Evolutionary conservation across 805 yeast species (phyloP).

Genomic region (Saturnispora saitoi): DNA sequence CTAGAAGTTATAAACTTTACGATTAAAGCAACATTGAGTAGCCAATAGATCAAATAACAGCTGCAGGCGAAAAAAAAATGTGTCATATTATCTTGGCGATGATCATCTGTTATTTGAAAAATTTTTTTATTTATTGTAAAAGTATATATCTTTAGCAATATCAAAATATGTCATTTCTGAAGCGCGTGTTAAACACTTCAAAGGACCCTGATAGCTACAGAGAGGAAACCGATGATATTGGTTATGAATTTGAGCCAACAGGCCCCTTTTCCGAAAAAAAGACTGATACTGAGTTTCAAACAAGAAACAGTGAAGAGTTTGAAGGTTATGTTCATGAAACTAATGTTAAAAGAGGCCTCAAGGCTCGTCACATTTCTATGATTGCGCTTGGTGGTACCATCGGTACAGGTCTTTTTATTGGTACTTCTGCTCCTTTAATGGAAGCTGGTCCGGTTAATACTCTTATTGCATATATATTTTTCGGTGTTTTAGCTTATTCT

Average conservation of each 20-base stretch:
- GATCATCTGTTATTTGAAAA: background rate
- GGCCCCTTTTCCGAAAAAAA: background rate
- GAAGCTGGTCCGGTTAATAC: constrained; percentile 63
- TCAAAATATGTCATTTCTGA: background rate
- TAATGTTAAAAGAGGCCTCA: constrained; percentile 39
- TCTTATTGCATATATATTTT: constrained; percentile 52
- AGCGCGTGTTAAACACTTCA: background rate
- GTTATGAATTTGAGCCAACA: background rate
- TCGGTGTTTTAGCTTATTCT: constrained; percentile 53
- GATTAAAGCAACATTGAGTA: no score
- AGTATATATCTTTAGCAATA: background rate
- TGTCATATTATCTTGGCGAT: background rate
- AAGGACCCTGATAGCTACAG: background rate
- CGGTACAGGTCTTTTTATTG: constrained; percentile 69
- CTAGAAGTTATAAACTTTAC: no score
- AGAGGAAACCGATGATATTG: background rate
- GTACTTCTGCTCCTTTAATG: constrained; percentile 45
- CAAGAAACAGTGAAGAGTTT: background rate
- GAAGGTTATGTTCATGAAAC: constrained; percentile 11
- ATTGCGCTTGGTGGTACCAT: constrained; percentile 72
- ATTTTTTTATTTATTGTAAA: background rate
- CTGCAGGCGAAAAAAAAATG: background rate
- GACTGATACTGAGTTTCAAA: background rate
- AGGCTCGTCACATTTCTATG: constrained; percentile 63
- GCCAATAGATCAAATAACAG: no score